phyloP scores from a whole-genome alignment of 306 rosid genomes.

The Argentina anserina region DNA sequence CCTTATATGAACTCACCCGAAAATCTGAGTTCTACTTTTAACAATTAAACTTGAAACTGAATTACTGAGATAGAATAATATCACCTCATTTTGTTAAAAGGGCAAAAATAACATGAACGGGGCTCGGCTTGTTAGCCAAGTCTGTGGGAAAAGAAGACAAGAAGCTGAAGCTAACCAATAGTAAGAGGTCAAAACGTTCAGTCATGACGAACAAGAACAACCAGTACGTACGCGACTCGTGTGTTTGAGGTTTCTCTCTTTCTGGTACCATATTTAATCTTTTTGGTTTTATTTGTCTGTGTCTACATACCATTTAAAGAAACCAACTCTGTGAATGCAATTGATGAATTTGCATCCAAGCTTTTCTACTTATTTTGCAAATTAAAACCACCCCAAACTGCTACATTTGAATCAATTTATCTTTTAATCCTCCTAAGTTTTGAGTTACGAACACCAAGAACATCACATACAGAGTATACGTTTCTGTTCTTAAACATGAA shows the following conservation, averaged over 20 bases:
- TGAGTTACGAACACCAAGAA: neutral
- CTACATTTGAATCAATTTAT: neutral
- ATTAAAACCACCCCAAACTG: neutral
- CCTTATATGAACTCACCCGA: too few species aligned
- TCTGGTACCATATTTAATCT: neutral
- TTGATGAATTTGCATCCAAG: slow-evolving; percentile 57
- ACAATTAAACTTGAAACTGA: too few species aligned
- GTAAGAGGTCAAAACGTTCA: slow-evolving; percentile 10
- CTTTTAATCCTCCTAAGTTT: neutral
- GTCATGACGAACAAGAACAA: neutral
- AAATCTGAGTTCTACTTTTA: too few species aligned
- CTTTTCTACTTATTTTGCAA: neutral
- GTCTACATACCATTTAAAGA: slow-evolving; percentile 37
- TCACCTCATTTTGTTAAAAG: too few species aligned
- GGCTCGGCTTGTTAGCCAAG: slow-evolving; percentile 7
- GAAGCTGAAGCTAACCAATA: slow-evolving; percentile 7
- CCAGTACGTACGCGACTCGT: neutral
- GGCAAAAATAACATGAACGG: neutral
- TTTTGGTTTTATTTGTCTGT: slow-evolving; percentile 6
- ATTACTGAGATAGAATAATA: too few species aligned
- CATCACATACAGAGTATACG: neutral
- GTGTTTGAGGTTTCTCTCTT: neutral
- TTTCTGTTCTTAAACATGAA: neutral
- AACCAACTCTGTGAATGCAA: slow-evolving; percentile 34
- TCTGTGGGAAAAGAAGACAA: neutral